These are phyloP conservation scores for Pseudogymnoascus sp. DNA, from an alignment of 2,329 filamentous ascomycete species.

Conservation along the genomic window DNA sequence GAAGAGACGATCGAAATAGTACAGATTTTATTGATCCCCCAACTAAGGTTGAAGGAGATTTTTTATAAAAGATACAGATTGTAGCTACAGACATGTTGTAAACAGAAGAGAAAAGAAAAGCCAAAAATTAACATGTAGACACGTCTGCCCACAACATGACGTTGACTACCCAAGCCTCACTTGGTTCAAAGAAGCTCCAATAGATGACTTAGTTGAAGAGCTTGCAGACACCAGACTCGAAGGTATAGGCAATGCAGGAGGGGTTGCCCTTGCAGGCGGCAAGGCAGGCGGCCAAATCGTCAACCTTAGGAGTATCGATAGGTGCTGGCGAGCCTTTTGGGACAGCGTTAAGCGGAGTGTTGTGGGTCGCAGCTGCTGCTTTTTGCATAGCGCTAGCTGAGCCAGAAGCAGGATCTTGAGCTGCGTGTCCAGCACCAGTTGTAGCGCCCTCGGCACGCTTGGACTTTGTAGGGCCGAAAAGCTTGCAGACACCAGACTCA, in stretches of 20 bases:
- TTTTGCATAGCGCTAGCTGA: background rate
- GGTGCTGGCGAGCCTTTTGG: constrained; percentile 7
- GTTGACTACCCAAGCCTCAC: background rate
- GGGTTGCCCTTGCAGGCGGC: constrained; percentile 13
- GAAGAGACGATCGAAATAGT: background rate
- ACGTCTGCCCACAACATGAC: background rate
- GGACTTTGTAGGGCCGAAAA: background rate
- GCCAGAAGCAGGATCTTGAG: background rate
- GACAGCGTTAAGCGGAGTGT: background rate
- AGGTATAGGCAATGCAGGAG: constrained; percentile 11
- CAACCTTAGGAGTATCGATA: constrained; percentile 1
- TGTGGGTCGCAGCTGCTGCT: background rate
- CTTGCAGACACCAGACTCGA: constrained; percentile 12
- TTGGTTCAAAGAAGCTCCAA: background rate
- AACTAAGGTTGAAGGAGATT: background rate
- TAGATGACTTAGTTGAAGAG: constrained; percentile 7
- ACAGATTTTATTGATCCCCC: background rate
- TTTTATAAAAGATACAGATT: background rate
- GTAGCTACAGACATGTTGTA: background rate
- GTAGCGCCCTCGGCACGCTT: background rate
- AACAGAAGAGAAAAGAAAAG: background rate
- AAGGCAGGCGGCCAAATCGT: constrained; percentile 12
- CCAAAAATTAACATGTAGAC: background rate
- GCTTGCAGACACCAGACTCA: constrained; percentile 11
- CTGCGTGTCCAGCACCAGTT: background rate